Conservation (phyloP, 495 filamentous ascomycete genomes). For the Rostrohypoxylon terebratum region DNA sequence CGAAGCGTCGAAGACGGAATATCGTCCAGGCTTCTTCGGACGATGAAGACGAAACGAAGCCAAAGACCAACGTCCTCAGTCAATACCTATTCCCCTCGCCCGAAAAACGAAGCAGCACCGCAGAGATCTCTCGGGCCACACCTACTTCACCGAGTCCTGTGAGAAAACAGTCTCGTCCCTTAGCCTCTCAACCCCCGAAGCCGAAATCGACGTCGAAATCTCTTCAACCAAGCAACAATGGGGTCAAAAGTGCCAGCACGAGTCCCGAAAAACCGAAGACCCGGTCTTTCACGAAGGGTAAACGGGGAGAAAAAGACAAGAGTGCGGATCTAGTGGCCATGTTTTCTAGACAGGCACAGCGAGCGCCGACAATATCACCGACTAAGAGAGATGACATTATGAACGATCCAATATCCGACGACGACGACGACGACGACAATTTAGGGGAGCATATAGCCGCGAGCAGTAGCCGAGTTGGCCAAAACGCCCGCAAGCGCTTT, state of each 20-base stretch:
- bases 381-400: slow-evolving; percentile 59
- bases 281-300: slow-evolving; percentile 43
- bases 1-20: slow-evolving; percentile 65
- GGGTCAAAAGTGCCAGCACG: slow-evolving; percentile 58
- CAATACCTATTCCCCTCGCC: slow-evolving; percentile 60
- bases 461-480: slow-evolving; percentile 57
- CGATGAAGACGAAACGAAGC: slow-evolving; percentile 47
- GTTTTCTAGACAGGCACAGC: slow-evolving; percentile 66
- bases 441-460: slow-evolving; percentile 55
- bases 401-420: slow-evolving; percentile 64
- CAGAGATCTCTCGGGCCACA: slow-evolving; percentile 25
- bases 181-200: slow-evolving; percentile 36
- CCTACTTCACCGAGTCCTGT: slow-evolving; percentile 52
- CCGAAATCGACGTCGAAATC: slow-evolving; percentile 25
- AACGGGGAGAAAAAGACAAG: slow-evolving; percentile 56
- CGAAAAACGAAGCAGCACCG: slow-evolving; percentile 37
- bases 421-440: slow-evolving; percentile 63
- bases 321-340: slow-evolving; percentile 62
- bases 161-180: slow-evolving; percentile 49
- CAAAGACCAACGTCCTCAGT: slow-evolving; percentile 54
- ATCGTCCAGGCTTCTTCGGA: slow-evolving; percentile 53
- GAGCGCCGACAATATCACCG: slow-evolving; percentile 44
- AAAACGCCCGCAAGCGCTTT: slow-evolving; percentile 60
- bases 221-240: slow-evolving; percentile 28
- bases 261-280: slow-evolving; percentile 63